These are phyloP conservation scores for Myriosclerotinia scirpicola DNA, from an alignment of 2,329 filamentous ascomycete species.

Conservation along the genomic window DNA sequence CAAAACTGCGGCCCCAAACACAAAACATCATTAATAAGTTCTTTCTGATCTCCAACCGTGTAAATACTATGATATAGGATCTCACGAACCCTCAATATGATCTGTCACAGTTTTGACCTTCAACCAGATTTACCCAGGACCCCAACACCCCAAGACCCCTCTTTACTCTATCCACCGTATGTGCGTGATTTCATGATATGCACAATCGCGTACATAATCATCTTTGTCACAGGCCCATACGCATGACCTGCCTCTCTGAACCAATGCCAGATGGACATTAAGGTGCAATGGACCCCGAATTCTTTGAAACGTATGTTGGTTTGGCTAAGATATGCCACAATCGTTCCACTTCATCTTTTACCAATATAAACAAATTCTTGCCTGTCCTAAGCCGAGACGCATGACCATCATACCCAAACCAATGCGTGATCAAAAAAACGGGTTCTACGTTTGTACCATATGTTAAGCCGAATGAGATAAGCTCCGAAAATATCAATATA, in stretches of 20 bases:
- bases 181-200: background rate
- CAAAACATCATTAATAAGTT: background rate
- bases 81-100: slow-evolving; percentile 1
- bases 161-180: background rate
- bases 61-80: background rate
- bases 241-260: background rate
- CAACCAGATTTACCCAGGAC: background rate
- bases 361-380: background rate
- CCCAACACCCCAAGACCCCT: background rate
- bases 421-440: background rate
- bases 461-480: background rate
- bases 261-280: background rate
- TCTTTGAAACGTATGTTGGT: background rate
- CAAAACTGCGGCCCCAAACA: background rate
- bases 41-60: background rate
- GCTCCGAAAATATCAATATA: background rate
- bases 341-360: background rate
- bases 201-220: background rate
- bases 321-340: slow-evolving; percentile 7
- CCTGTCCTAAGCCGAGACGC: background rate
- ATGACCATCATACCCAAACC: background rate
- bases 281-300: background rate
- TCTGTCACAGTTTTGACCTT: background rate
- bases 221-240: background rate
- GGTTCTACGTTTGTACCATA: background rate